Conservation (phyloP, 257 asterid species). For the Echites panduratus region DNA sequence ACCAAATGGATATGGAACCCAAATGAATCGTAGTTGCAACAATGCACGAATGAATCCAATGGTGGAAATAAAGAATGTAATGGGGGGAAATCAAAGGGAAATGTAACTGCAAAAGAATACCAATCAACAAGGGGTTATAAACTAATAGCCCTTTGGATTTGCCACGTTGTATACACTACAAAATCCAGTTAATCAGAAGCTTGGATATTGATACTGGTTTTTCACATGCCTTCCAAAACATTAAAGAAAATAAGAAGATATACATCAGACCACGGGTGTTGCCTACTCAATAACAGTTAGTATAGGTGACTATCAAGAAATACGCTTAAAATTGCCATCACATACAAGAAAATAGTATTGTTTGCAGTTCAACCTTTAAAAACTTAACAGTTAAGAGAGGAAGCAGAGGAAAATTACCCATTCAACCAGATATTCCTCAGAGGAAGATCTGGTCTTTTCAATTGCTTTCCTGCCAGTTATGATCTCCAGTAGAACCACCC, state of each 20-base stretch:
- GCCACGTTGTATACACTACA: background rate
- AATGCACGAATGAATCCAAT: background rate
- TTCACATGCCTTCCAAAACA: background rate
- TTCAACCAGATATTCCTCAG: constrained; percentile 49
- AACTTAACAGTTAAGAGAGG: background rate
- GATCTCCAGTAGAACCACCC: constrained; percentile 79
- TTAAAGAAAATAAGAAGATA: background rate
- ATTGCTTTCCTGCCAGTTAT: constrained; percentile 77
- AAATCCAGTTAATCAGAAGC: background rate
- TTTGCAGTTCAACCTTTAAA: background rate
- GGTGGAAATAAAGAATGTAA: background rate
- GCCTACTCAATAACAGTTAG: constrained; percentile 1
- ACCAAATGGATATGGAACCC: background rate
- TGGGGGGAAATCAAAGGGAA: background rate
- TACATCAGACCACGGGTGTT: background rate
- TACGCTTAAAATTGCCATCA: background rate
- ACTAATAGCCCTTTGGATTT: background rate
- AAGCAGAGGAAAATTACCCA: constrained; percentile 46
- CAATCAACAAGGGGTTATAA: background rate
- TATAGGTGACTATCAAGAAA: background rate
- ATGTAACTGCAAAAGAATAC: constrained; percentile 2
- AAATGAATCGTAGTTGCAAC: background rate
- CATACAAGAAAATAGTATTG: background rate
- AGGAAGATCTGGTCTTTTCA: constrained; percentile 33
- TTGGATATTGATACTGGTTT: background rate